Evolutionary conservation across 768 basidiomycete species (phyloP).

Genomic region (Leccinum imitatum): DNA sequence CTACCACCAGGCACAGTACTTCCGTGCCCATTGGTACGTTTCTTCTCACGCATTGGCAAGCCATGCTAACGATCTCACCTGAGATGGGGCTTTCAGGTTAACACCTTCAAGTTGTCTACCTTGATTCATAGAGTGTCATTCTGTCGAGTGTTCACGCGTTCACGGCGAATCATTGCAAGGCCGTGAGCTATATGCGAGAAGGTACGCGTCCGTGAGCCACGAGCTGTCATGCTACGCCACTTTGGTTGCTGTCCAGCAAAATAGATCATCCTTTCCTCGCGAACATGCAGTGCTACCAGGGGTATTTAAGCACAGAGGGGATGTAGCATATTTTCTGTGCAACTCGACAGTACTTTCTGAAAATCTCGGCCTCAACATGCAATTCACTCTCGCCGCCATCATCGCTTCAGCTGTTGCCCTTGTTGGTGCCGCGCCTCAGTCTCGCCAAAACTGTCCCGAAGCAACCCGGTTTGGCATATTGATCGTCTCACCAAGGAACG

Average conservation of each 20-base stretch:
- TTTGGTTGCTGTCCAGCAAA: background rate
- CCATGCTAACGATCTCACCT: no score
- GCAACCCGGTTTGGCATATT: slow-evolving; percentile 24
- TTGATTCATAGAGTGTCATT: no score
- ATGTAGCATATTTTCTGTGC: background rate
- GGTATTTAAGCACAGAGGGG: slow-evolving; percentile 14
- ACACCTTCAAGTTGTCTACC: no score
- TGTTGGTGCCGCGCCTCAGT: slow-evolving; percentile 17
- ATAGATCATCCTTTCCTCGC: background rate
- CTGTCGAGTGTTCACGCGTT: no score
- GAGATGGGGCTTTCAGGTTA: no score
- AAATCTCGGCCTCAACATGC: background rate
- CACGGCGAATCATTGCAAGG: no score
- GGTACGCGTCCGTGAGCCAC: no score
- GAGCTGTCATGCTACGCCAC: no score
- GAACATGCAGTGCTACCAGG: background rate
- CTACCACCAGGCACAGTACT: no score
- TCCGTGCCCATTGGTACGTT: no score
- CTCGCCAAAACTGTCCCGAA: slow-evolving; percentile 23
- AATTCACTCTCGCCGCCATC: slow-evolving; percentile 8
- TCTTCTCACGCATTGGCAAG: no score
- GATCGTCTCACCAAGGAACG: slow-evolving; percentile 18
- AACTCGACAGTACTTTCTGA: background rate
- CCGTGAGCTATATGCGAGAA: no score
- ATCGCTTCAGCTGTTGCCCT: slow-evolving; percentile 15